phyloP scores from a whole-genome alignment of 2,329 filamentous ascomycete genomes.

The Monilinia polystroma region DNA sequence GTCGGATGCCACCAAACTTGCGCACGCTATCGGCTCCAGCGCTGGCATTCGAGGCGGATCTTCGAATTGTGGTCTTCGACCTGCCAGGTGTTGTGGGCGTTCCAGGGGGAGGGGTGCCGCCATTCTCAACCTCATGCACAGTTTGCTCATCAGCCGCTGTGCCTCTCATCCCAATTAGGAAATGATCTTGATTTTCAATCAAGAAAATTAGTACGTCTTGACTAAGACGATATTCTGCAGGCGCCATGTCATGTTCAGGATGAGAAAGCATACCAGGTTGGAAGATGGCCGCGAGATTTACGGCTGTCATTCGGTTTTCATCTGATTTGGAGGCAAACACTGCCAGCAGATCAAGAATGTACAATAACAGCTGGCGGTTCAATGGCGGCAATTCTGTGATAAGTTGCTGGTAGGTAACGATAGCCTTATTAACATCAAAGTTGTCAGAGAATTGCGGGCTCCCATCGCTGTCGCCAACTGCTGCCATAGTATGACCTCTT shows the following conservation, averaged over 20 bases:
- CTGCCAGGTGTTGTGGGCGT: constrained; percentile 52
- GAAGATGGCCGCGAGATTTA: constrained; percentile 94
- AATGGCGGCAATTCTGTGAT: constrained; percentile 92
- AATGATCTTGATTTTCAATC: constrained; percentile 98
- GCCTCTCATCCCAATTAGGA: constrained; percentile 96
- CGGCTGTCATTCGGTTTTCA: constrained; percentile 93
- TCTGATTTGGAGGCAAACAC: constrained; percentile 97
- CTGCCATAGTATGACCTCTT: constrained; percentile 63
- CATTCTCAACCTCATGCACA: constrained; percentile 64
- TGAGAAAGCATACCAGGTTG: constrained; percentile 96
- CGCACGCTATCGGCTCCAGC: constrained; percentile 84
- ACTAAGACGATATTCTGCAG: constrained; percentile 88
- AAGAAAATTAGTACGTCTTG: constrained; percentile 97
- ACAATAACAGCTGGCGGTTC: constrained; percentile 89
- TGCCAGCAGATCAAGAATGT: constrained; percentile 91
- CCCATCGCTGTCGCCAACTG: constrained; percentile 66
- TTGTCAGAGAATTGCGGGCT: constrained; percentile 66
- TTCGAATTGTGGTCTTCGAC: constrained; percentile 59
- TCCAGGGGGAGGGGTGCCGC: constrained; percentile 56
- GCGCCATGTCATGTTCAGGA: constrained; percentile 91
- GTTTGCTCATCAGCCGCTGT: constrained; percentile 89
- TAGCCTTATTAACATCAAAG: constrained; percentile 73
- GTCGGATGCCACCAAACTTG: constrained; percentile 73
- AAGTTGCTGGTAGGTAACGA: constrained; percentile 78
- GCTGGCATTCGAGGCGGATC: constrained; percentile 85